Conservation (phyloP, 192 early-diverging fungal species). For the Coemansia sp. region DNA sequence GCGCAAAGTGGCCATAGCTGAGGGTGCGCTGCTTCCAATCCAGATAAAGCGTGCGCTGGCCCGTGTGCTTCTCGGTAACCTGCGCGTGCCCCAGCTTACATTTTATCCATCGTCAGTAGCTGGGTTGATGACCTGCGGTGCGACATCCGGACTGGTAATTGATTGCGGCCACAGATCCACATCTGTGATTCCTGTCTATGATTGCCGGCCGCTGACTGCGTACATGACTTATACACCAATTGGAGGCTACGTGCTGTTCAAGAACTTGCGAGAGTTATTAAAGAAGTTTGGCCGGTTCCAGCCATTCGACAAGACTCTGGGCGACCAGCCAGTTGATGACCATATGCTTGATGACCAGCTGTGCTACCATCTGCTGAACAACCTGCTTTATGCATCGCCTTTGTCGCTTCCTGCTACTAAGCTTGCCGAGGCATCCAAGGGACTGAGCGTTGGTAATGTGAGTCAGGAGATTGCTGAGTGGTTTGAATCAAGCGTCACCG, state of each 20-base stretch:
- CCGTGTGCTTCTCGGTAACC: constrained; percentile 69
- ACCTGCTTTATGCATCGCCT: constrained; percentile 16
- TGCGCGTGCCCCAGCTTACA: constrained; percentile 78
- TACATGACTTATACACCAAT: constrained; percentile 13
- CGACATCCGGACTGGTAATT: constrained; percentile 76
- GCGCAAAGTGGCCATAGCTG: constrained; percentile 79
- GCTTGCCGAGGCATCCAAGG: background rate
- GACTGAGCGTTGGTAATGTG: background rate
- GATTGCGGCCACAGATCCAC: constrained; percentile 81
- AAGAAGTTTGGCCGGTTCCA: constrained; percentile 12
- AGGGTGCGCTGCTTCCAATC: constrained; percentile 70
- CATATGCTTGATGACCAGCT: background rate
- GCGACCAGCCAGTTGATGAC: constrained; percentile 1
- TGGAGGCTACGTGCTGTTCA: constrained; percentile 15
- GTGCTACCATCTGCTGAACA: constrained; percentile 1
- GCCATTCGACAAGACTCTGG: constrained; percentile 1
- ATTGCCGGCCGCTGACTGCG: constrained; percentile 20
- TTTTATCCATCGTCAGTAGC: constrained; percentile 72
- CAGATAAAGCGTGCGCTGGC: constrained; percentile 67
- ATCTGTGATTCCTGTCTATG: constrained; percentile 72
- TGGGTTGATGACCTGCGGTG: constrained; percentile 74
- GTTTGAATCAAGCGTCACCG: constrained; percentile 18
- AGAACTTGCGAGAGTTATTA: constrained; percentile 11
- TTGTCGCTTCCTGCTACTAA: background rate
- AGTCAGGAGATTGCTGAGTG: constrained; percentile 13